Base-by-base conservation (phyloP, 2,329 filamentous ascomycete genomes). In the Stylonectria norvegica region DNA sequence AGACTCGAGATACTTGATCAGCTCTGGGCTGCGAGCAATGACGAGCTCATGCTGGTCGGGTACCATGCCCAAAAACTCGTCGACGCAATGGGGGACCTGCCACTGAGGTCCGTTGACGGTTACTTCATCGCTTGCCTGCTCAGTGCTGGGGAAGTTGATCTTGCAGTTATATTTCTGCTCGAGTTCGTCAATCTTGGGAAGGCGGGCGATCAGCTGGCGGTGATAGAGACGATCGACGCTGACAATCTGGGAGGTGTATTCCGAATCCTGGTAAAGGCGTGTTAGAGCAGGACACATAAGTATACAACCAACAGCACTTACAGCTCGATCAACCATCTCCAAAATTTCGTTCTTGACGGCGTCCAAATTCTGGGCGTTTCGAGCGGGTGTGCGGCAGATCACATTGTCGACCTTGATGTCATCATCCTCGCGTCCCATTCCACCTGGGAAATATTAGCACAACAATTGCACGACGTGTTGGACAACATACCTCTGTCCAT, bases 161-260 rank as follows among this genome's bases (percentile, higher is more conserved):
- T 97, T 97, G 82, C 93, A 98, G 66, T 97, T 97, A 85, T 90
- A 97, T 69, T 95, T 96, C 75, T 95, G 94, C 72, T 98, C 93
- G 36, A 98, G 76, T 55, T 93, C 88, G 52, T 97, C 91, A 42
- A 98, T 89, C 59, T 96, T 88, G 31, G 79, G 73, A 50, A 97
- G 83, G 44, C 90, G 88, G 44, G 87, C 79, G 61, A 98, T 85
- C 45, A 98, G 81, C 67, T 95, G 89, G 50, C 93, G 87, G 61
- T 98, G 93, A 63, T 96, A 96, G 42, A 98, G 75, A 38, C 93
- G 87, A 62, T 97, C 91, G 57, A 97, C 89, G 52, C 87, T 86
- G 52, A 96, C 90, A 44, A 87, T 87, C 66, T 96, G 90, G 15
- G 89, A 89, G 20, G 94, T 94, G 58, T 95, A 96, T 66, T 98